These are phyloP conservation scores for Arachnomyces sp. DNA, from an alignment of 2,329 filamentous ascomycete genomes.

Conservation along the genomic window DNA sequence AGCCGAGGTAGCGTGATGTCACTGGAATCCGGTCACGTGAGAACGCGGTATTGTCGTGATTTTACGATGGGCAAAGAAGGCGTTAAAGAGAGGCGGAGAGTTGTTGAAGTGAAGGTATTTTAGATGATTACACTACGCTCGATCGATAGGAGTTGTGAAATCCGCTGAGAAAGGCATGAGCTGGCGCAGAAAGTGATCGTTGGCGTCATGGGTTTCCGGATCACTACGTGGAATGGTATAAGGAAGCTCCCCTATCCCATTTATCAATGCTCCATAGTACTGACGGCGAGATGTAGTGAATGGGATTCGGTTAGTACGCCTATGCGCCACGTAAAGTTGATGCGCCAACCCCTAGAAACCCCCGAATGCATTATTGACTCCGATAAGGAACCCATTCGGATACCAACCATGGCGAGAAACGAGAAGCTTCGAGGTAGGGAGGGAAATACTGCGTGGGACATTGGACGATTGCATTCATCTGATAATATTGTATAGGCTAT, in stretches of 20 bases:
- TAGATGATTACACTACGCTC: too few species aligned
- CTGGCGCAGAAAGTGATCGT: constrained; percentile 6
- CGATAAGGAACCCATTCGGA: constrained; percentile 65
- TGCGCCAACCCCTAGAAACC: too few species aligned
- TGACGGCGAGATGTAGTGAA: constrained; percentile 50
- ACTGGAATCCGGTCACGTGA: too few species aligned
- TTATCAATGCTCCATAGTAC: background rate
- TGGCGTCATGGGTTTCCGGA: constrained; percentile 61
- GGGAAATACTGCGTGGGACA: constrained; percentile 7
- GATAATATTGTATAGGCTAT: constrained; percentile 53
- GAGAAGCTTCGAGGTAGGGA: constrained; percentile 58
- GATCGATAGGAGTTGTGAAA: background rate
- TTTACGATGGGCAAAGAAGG: constrained; percentile 2
- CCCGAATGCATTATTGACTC: constrained; percentile 1
- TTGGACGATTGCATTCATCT: background rate
- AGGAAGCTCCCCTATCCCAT: constrained; percentile 17
- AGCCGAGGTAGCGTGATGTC: too few species aligned
- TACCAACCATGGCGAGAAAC: constrained; percentile 75
- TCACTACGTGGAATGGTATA: constrained; percentile 85
- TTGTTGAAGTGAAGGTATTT: constrained; percentile 5
- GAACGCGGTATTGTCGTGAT: background rate
- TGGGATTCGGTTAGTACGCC: constrained; percentile 57
- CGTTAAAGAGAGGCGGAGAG: constrained; percentile 4
- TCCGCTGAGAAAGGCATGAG: background rate
- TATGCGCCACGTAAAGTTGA: background rate